Percentiles rank a stretch among this genome's conserved stretches.
Conservation (phyloP, 1,284 basidiomycete species). For the Dichomitus squalens region DNA sequence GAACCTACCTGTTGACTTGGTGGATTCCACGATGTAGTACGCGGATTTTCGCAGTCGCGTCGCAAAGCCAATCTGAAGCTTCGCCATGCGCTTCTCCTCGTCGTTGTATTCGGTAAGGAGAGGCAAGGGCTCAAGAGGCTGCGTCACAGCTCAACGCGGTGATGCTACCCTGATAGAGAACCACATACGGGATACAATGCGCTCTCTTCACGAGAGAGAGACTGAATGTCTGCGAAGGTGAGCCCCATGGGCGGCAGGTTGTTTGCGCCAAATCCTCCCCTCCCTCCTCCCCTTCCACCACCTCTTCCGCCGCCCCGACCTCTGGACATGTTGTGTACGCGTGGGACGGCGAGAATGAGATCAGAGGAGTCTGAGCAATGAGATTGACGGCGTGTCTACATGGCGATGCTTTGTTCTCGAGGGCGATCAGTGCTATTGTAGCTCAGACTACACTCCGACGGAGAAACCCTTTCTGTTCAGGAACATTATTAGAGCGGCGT, state of each 20-base stretch:
- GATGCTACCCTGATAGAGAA: background rate
- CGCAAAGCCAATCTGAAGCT: constrained; percentile 68
- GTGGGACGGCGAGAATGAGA: background rate
- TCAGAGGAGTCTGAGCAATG: background rate
- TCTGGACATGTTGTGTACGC: constrained; percentile 54
- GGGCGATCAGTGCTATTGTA: constrained; percentile 12
- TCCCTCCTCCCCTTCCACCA: constrained; percentile 56
- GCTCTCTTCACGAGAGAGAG: constrained; percentile 71
- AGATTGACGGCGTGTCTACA: background rate
- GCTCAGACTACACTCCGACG: constrained; percentile 20
- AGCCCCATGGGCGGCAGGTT: constrained; percentile 74
- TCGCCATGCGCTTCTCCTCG: constrained; percentile 64
- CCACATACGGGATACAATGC: constrained; percentile 75
- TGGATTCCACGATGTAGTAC: constrained; percentile 74
- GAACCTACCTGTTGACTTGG: constrained; percentile 63
- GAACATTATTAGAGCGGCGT: constrained; percentile 15
- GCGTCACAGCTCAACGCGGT: constrained; percentile 21
- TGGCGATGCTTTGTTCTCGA: constrained; percentile 12
- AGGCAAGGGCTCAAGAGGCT: constrained; percentile 63
- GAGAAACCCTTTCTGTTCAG: background rate
- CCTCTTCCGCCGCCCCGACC: constrained; percentile 48
- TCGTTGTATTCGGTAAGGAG: constrained; percentile 62
- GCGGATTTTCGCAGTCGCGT: constrained; percentile 62
- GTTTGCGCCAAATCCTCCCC: constrained; percentile 38
- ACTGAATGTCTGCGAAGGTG: constrained; percentile 75